phyloP scores from a whole-genome alignment of 768 basidiomycete species.

The Rubroboletus pulcherrimus region DNA sequence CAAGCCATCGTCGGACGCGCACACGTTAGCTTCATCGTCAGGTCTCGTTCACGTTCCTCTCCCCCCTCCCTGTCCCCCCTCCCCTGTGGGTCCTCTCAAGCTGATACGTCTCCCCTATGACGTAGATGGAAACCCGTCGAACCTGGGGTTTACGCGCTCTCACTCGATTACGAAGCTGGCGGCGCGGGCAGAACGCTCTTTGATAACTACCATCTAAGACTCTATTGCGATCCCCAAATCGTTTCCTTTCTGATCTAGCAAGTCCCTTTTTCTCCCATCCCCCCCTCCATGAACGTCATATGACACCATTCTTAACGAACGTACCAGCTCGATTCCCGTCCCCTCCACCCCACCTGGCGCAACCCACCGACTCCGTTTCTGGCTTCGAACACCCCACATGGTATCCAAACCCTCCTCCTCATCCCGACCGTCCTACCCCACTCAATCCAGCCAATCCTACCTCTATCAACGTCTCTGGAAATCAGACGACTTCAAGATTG shows the following conservation, averaged over 20 bases:
- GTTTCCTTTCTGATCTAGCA: conserved; percentile 62
- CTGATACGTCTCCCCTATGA: background rate
- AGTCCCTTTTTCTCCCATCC: conserved; percentile 19
- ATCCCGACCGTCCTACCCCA: conserved; percentile 22
- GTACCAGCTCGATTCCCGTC: conserved; percentile 49
- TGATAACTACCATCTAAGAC: conserved; percentile 46
- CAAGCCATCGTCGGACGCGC: conserved; percentile 54
- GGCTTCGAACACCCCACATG: conserved; percentile 47
- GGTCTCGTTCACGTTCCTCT: conserved; percentile 29
- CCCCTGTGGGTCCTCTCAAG: background rate
- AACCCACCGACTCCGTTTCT: conserved; percentile 60
- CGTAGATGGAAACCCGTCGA: conserved; percentile 49
- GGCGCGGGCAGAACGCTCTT: conserved; percentile 56
- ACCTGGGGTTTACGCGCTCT: conserved; percentile 47
- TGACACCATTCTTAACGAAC: too few relatives aligned
- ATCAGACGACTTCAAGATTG: conserved; percentile 58
- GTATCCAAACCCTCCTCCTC: conserved; percentile 16
- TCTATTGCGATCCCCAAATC: conserved; percentile 52
- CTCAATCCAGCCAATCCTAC: conserved; percentile 49
- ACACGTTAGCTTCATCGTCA: conserved; percentile 51
- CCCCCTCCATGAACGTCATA: too few relatives aligned
- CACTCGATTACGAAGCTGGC: conserved; percentile 62
- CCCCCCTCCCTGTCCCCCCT: background rate
- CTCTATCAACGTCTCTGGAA: conserved; percentile 67
- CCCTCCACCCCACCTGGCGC: conserved; percentile 52